These are phyloP conservation scores for Trichophyton verrucosum DNA, from an alignment of 2,329 filamentous ascomycete genomes.

Conservation along the genomic window DNA sequence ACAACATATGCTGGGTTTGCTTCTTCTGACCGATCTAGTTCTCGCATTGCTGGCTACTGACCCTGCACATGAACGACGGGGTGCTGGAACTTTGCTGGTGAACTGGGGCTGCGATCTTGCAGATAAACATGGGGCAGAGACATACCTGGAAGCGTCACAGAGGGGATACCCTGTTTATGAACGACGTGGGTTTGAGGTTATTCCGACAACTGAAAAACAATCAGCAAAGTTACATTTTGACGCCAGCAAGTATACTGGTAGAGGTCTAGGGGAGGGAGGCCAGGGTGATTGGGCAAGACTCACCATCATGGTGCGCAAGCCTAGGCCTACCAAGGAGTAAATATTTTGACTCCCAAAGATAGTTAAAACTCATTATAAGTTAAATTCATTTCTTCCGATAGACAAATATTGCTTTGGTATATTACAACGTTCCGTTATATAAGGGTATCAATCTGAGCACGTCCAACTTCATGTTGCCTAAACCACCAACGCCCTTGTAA, in stretches of 20 bases:
- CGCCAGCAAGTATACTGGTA: conserved; percentile 6
- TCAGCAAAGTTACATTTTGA: conserved; percentile 8
- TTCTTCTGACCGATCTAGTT: conserved; percentile 14
- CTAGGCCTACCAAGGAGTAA: not conserved
- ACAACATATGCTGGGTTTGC: not conserved
- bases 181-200: conserved; percentile 20
- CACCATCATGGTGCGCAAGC: conserved; percentile 9
- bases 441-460: not conserved
- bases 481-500: not conserved
- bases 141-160: conserved; percentile 18
- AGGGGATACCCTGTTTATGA: conserved; percentile 19
- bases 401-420: not conserved
- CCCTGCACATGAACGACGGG: conserved; percentile 19
- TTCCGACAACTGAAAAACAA: conserved; percentile 6
- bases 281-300: conserved; percentile 9
- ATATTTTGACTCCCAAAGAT: not conserved
- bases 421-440: not conserved
- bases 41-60: conserved; percentile 25
- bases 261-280: conserved; percentile 5
- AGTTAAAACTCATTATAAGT: not conserved
- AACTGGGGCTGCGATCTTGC: conserved; percentile 18
- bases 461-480: not conserved
- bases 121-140: conserved; percentile 15
- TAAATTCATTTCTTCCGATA: not conserved
- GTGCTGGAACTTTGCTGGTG: conserved; percentile 20